phyloP scores from a whole-genome alignment of 805 yeast species.

The Starmerella geochares region DNA sequence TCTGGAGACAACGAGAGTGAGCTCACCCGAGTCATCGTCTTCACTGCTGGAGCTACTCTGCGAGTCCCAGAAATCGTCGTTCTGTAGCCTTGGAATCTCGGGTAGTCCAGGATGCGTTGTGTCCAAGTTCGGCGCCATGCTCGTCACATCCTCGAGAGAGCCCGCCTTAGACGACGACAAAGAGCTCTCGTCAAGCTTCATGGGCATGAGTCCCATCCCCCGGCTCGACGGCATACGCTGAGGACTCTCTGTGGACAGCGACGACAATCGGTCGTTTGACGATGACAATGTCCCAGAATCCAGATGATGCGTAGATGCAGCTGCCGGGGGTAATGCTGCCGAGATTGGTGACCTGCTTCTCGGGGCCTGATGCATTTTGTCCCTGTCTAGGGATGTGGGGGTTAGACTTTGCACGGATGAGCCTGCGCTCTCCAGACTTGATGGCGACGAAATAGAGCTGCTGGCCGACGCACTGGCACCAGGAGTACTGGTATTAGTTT shows the following conservation, averaged over 20 bases:
- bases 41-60: constrained; percentile 17
- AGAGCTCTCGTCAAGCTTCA: constrained; percentile 13
- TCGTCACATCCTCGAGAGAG: constrained; percentile 3
- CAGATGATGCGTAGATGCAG: background rate
- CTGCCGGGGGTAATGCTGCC: background rate
- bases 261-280: background rate
- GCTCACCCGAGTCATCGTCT: constrained; percentile 25
- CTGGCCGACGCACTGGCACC: background rate
- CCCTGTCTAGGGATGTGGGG: background rate
- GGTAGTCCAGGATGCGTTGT: constrained; percentile 9
- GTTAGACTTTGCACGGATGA: background rate
- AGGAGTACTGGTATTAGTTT: background rate
- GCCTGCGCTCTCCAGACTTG: background rate
- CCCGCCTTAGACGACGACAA: constrained; percentile 5
- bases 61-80: constrained; percentile 15
- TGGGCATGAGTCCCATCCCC: constrained; percentile 17
- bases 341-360: background rate
- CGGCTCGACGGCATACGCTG: background rate
- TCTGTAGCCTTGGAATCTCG: constrained; percentile 13
- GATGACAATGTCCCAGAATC: background rate
- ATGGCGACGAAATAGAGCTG: background rate
- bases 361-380: background rate
- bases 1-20: constrained; percentile 25
- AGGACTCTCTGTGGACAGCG: background rate
- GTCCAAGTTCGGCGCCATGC: background rate